Base-by-base conservation (phyloP, 2,329 filamentous ascomycete genomes). In the Neurospora sp. region DNA sequence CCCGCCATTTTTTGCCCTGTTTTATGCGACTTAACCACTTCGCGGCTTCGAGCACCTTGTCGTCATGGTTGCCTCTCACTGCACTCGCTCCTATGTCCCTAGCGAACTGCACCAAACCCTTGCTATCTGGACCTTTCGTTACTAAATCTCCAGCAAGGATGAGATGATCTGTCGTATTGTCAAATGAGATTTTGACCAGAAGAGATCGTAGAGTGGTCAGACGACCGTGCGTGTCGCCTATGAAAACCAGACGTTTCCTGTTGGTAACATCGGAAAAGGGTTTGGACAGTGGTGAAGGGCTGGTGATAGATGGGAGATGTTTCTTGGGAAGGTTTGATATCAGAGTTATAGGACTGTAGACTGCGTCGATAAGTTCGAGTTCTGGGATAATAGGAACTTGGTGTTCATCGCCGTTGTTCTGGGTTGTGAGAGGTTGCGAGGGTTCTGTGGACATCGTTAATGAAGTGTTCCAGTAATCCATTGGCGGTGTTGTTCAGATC, bases 161-260 rank as follows among this genome's bases (percentile, higher is more conserved):
- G 46, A 97, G 81, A 77, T 95, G 91, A 78, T 97, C 95, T 83
- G 15, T 84, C 81, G 36, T 69, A 42, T 72, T 78, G 71, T 90
- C 79, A 79, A 93, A 95, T 17, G 83, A 78, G 28, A 91, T 82
- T 76, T 92, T 89, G 5, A 85, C 78, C 36, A 98, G 85, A 13
- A 98, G 84, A 17, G 83, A 78, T 78, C 84, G 80, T 77, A 93
- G 84, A 72, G 93, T 87, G 13, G 86, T 78, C 74, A 88, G 88
- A 83, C 96, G 96, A 67, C 96, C 96, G 81, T 98, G 95, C 15
- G 98, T 93, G 81, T 99, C 96, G 69, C 96, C 95, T 40, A 98
- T 84, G 72, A 98, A 84, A 40, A 98, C 83, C 33, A 99, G 82
- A 19, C 93, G 84, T 69, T 86, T 87, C 28, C 81, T 76, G 23